A percentile compares a stretch with the other conserved stretches of the same genome.
These are phyloP conservation scores for Wickerhamomyces bovis DNA, from an alignment of 805 yeast species.

Conservation along the genomic window DNA sequence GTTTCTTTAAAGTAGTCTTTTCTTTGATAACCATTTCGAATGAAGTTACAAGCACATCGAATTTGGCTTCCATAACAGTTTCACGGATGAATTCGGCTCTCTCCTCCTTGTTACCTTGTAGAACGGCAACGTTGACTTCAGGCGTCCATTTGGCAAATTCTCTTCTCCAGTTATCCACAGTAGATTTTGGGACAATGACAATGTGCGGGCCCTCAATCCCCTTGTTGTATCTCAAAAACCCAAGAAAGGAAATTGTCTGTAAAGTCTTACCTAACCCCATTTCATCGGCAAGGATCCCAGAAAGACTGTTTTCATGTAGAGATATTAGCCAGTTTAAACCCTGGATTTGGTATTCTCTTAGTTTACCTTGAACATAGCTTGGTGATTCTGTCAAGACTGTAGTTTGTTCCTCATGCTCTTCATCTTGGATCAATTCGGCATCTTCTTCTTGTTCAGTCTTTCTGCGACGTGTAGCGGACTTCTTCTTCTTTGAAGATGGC, in stretches of 20 bases:
- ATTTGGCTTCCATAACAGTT: slow-evolving; percentile 60
- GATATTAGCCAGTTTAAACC: slow-evolving; percentile 95
- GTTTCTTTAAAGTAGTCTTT: slow-evolving; percentile 68
- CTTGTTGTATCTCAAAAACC: slow-evolving; percentile 74
- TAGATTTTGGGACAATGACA: slow-evolving; percentile 90
- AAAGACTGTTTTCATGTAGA: slow-evolving; percentile 76
- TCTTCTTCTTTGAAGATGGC: slow-evolving; percentile 20
- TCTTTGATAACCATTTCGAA: slow-evolving; percentile 93
- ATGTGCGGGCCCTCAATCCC: slow-evolving; percentile 85
- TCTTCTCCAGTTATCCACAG: slow-evolving; percentile 93
- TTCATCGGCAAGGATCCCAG: slow-evolving; percentile 95
- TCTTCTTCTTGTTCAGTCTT: slow-evolving; percentile 96
- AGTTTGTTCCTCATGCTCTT: slow-evolving; percentile 56
- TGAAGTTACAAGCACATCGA: slow-evolving; percentile 87
- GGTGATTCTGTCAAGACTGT: slow-evolving; percentile 87
- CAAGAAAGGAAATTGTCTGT: slow-evolving; percentile 89
- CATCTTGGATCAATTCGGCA: slow-evolving; percentile 82
- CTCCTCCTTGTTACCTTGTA: slow-evolving; percentile 87
- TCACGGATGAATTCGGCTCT: slow-evolving; percentile 56
- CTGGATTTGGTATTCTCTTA: slow-evolving; percentile 90
- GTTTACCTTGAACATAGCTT: slow-evolving; percentile 61
- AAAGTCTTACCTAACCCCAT: slow-evolving; percentile 97
- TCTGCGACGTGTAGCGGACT: slow-evolving; percentile 48
- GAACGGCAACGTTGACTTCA: slow-evolving; percentile 75
- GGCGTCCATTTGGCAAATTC: slow-evolving; percentile 97